Evolutionary conservation across 2,329 filamentous ascomycete genomes (phyloP), one percentile per base, ranked within the genome.

Genomic region (Raffaelea deltoideospora): DNA sequence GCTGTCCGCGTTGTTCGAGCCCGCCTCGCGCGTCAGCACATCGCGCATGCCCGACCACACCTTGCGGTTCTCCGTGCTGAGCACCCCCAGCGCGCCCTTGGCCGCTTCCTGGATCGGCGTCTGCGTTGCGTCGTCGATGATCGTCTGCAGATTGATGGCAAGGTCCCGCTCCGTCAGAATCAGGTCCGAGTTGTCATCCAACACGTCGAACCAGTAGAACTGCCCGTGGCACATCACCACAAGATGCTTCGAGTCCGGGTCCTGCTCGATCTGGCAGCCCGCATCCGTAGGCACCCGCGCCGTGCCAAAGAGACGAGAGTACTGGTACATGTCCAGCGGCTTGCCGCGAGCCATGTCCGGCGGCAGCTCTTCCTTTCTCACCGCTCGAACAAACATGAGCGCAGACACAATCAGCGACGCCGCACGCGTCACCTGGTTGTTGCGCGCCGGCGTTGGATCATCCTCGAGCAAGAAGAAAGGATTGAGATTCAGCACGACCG

Each of bases 81-180:
- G 64, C 3, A 98, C 87, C 29, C 90, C 90, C 7, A 98, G 58
- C 0, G 90, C 90, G 3, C 85, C 81, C 58, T 94, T 95, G n/a
- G 90, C 90, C 4, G 87, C 87, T 37, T 95, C 86, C 45, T 92
- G 83, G 36, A 96, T 88, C 0, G 90, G 85, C 0, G 79, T 88
- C 50, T 94, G 76, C 23, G 79, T 72, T 5, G 90, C 88, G 54
- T 98, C 90, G 38, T 93, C 82, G 37, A 93, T 72, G 48, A 96
- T 90, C 13, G 85, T 88, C 51, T 92, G 81, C 15, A 98, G 64
- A 51, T 98, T 96, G 52, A 94, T 67, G 7, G 82, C 77, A 37
- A 98, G 72, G 50, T 98, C 90, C 54, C 84, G 88, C 57, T 96
- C 90, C 0, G 79, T 87, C 88, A 96, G 96, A 58, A 98, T 94